Evolutionary conservation across 2,329 filamentous ascomycete species (phyloP), one percentile per base, ranked within the genome.

Genomic region (Microsporum audouinii): DNA sequence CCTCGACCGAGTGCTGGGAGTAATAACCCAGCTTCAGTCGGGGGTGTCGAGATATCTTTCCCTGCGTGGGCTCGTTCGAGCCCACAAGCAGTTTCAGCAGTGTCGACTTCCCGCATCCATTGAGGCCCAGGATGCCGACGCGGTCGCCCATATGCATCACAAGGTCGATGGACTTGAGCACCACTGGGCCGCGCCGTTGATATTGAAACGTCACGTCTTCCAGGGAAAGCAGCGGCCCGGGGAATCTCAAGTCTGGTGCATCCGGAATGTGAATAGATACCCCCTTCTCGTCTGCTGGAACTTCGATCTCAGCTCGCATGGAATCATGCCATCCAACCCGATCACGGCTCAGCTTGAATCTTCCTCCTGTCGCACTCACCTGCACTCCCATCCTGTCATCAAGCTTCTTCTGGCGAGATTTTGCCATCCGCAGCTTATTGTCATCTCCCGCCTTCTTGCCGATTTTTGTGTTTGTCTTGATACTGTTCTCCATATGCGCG

Each of bases 381-480:
- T 91, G 81, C 67, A 95, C 72, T 0, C 89, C 90, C 84, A 85
- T 88, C 4, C 89, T 80, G 60, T 94, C 86, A 61, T 95, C 89
- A 0, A 95, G 79, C 70, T 90, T 91, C 77, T 91, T 92, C 75
- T 91, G 88, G 0, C 89, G 80, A 3, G 86, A 89, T 64, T 91
- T 91, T 2, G 89, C 89, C 76, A 91, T 88, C n/a, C 88, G 84
- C 2, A 95, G 79, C 71, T 91, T 91, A 70, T 92, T 92, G 66
- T 91, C 87, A 68, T 95, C 89, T 34, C 89, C 88, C 31, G 86
- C 87, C 56, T 85, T 84, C 70, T 86, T 88, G 5, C 88, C 90
- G 23, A 86, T 82, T 65, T 86, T 87, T 68, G 90, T 82, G 66
- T 88, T 92, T 62, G 86, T 82, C 23, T 82, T 79, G 58, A 95